Evolutionary conservation across 139 green algal genomes (phyloP).

Genomic region (Ostreobium quekettii): DNA sequence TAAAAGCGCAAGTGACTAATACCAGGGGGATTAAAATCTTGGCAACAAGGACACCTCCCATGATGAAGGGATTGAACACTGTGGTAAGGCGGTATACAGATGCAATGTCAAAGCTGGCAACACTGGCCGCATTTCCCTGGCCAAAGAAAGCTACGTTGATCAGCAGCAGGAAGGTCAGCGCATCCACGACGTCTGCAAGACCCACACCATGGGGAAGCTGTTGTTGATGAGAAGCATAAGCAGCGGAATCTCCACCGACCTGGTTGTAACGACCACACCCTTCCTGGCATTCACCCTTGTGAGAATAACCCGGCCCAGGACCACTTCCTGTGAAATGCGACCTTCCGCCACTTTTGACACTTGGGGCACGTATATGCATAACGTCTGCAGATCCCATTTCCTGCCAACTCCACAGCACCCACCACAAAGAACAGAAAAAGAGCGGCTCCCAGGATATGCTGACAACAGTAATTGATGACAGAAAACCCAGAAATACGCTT

Average conservation of each 20-base stretch:
- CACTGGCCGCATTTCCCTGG: constrained; percentile 28
- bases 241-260: too few relatives aligned
- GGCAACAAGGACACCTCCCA: constrained; percentile 28
- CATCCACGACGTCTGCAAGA: constrained; percentile 12
- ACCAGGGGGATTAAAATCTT: constrained; percentile 31
- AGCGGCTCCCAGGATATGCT: constrained; percentile 17
- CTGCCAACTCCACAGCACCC: neutral
- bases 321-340: too few relatives aligned
- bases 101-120: constrained; percentile 28
- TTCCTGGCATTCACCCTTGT: too few relatives aligned
- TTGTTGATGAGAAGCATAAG: too few relatives aligned
- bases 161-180: constrained; percentile 20
- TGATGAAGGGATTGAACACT: constrained; percentile 29
- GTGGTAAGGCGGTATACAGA: constrained; percentile 31
- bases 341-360: too few relatives aligned
- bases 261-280: too few relatives aligned
- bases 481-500: constrained; percentile 8
- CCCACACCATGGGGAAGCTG: too few relatives aligned
- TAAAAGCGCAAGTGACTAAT: constrained; percentile 19
- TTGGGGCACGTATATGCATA: too few relatives aligned
- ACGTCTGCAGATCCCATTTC: too few relatives aligned
- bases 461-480: constrained; percentile 7
- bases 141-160: constrained; percentile 33
- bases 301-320: too few relatives aligned
- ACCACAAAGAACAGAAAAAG: neutral